Evolutionary conservation across 192 early-diverging fungal genomes (phyloP).

Genomic region (Chytriomyces sp.): DNA sequence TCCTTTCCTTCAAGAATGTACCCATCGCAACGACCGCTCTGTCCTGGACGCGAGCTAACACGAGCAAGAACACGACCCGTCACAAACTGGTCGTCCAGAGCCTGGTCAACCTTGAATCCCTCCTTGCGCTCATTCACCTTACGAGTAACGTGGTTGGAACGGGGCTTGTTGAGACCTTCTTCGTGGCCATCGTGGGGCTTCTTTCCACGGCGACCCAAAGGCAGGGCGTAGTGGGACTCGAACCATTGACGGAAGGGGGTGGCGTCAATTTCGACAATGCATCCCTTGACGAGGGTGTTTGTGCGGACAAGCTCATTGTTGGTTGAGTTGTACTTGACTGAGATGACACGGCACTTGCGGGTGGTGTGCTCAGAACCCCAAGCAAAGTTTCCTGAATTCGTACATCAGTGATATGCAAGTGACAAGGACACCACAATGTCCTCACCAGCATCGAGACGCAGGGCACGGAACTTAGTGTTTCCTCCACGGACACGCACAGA

Average conservation of each 20-base stretch:
- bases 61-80: conserved; percentile 90
- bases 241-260: conserved; percentile 99
- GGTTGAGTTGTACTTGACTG: conserved; percentile 97
- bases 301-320: conserved; percentile 99
- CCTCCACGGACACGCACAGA: conserved; percentile 96
- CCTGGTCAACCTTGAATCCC: conserved; percentile 81
- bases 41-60: conserved; percentile 94
- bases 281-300: conserved; percentile 97
- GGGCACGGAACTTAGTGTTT: conserved; percentile 97
- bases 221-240: conserved; percentile 93
- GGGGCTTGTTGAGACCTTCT: conserved; percentile 75
- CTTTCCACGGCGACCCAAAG: conserved; percentile 84
- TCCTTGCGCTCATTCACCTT: conserved; percentile 86
- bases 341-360: conserved; percentile 94
- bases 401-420: background rate
- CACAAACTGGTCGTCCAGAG: conserved; percentile 92
- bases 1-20: conserved; percentile 99
- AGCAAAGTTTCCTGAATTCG: conserved; percentile 84
- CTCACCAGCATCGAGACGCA: conserved; percentile 85
- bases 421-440: too few species aligned
- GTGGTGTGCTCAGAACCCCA: conserved; percentile 96
- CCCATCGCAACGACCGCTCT: conserved; percentile 95
- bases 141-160: conserved; percentile 88
- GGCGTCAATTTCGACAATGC: conserved; percentile 95
- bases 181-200: conserved; percentile 50